Base-by-base conservation (phyloP, 148 eudicot genomes). In the Cornus suecica region DNA sequence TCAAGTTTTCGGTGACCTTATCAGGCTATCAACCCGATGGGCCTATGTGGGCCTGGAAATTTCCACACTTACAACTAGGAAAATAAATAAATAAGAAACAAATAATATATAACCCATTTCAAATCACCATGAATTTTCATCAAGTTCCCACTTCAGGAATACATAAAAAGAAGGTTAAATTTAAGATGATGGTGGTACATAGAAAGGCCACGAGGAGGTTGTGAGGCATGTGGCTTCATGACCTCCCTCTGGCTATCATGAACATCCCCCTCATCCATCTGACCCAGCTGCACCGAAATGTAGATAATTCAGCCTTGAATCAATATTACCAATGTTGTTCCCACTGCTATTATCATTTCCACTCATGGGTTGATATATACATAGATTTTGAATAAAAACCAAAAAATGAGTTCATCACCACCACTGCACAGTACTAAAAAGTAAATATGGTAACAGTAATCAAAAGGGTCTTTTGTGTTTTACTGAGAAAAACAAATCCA, bases 271-370 rank as follows among this genome's bases (percentile, higher is more conserved):
- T 80, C 87, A 29, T 78, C 81, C 45, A 81, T 76, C 52, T 78
- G 80, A 48, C 54, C 13, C 9, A 7, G 51, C 78, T 16, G 86
- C 51, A 91, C 2, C 92, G 5, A 92, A 84, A 61, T 90, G 86
- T 71, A 92, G 76, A 78, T 90, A 92, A 60, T 90, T 94, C 92
- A 92, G 78, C 69, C 94, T 90, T 29, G 97, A 86, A 83, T 90
- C 91, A 25, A 90, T 72, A 27, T 88, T 85, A 1, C 73, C 86
- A 29, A 86, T 74, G 72, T 79, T 84, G 1, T n/a, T n/a, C n/a
- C 90, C 90, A n/a, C 72, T 81, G 66, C 77, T 73, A 24, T 66
- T 68, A 65, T 70, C 80, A 41, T 72, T 77, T 13, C 41, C 76
- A 10, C 75, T 64, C 82, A 77, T 76, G 1, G 85, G 85, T 11